Base-by-base conservation (phyloP, 2,329 filamentous ascomycete species). In the Penicillium sp. region DNA sequence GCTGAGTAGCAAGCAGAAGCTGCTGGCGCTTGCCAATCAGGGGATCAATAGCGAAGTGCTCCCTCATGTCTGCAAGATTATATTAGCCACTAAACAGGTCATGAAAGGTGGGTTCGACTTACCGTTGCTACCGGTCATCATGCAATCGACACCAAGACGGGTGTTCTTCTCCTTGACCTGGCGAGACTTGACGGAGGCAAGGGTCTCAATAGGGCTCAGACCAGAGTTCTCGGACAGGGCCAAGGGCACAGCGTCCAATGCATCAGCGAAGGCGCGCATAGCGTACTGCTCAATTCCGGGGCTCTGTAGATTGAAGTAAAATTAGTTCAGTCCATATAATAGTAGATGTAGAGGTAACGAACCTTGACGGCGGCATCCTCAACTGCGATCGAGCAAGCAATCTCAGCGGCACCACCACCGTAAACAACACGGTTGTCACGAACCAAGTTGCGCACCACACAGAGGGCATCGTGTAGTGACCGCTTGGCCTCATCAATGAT, bases 401-500 rank as follows among this genome's bases (percentile, higher is more conserved):
- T 95, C 76, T 99, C 94, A 46, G 94, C 93, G 27, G 94, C 90
- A 76, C 95, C 94, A 68, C 94, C 94, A 63, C 94, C 94, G 72
- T 99, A 99, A 9, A 99, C 94, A 49, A 99, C 92, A 57, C 94
- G 89, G 81, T 96, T 97, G 77, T 99, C 95, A 59, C 85, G 86
- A 49, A 99, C 94, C 44, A 99, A 82, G 78, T 99, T 99, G 68
- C 95, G 89, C 50, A 99, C 94, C 47, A 99, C 94, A 72, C 95
- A 99, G 49, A 99, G 86, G 55, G 94, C 94, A 76, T 99, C 94
- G 74, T 99, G 95, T 56, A 99, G 83, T 47, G 94, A 97, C 68
- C 95, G 87, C 81, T 97, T 97, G 52, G 95, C 95, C 78, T 99
- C 95, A 72, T 99, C 95, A 73, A 99, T 97, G 75, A 99, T 96